phyloP scores from a whole-genome alignment of 2,329 filamentous ascomycete species.

The Leptographium flavum region DNA sequence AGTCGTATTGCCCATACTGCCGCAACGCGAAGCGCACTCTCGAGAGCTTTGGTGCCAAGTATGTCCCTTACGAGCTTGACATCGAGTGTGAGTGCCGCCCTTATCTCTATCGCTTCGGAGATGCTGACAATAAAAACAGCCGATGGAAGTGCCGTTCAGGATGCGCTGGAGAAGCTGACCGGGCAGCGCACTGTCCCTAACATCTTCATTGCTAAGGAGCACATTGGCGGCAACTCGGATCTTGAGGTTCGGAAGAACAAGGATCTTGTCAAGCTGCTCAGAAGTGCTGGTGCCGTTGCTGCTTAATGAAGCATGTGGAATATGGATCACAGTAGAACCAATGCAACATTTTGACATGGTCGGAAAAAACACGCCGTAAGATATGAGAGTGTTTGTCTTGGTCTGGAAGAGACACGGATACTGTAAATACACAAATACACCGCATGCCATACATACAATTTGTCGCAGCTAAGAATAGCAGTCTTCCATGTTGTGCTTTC shows the following conservation, averaged over 20 bases:
- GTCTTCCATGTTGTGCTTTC: neutral
- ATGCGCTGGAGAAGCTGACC: slow-evolving; percentile 65
- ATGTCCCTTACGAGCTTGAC: slow-evolving; percentile 69
- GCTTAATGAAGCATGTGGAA: too few relatives aligned
- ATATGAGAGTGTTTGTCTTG: neutral
- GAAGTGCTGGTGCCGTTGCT: slow-evolving; percentile 23
- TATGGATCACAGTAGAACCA: too few relatives aligned
- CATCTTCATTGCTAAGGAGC: slow-evolving; percentile 80
- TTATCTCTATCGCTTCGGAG: neutral
- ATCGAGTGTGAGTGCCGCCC: slow-evolving; percentile 50
- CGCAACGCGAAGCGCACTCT: slow-evolving; percentile 62
- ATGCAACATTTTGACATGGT: too few relatives aligned
- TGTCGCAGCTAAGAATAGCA: too few relatives aligned
- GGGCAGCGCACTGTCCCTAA: slow-evolving; percentile 87
- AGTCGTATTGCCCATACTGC: slow-evolving; percentile 95
- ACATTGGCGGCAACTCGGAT: slow-evolving; percentile 94
- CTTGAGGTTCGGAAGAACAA: slow-evolving; percentile 48
- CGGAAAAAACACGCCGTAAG: neutral
- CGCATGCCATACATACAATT: too few relatives aligned
- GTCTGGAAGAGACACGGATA: neutral
- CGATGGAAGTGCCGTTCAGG: slow-evolving; percentile 72
- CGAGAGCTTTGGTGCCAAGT: slow-evolving; percentile 55
- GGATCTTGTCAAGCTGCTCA: slow-evolving; percentile 39
- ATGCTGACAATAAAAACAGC: slow-evolving; percentile 33
- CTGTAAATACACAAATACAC: neutral